Conservation (phyloP, 257 asterid species). For the Verbena officinalis region DNA sequence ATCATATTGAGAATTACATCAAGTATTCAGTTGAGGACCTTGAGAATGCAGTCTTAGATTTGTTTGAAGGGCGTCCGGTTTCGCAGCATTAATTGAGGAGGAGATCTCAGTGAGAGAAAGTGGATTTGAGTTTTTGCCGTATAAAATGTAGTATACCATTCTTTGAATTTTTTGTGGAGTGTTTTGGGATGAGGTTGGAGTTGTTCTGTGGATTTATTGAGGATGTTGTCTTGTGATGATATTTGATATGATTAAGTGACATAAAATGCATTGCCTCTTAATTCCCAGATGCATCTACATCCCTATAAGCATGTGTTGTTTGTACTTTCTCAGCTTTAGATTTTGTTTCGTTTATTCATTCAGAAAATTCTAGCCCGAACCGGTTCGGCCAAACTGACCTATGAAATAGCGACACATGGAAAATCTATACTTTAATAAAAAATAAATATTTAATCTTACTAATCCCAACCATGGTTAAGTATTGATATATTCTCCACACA, state of each 20-base stretch:
- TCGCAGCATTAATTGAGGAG: constrained; percentile 76
- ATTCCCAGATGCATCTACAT: constrained; percentile 63
- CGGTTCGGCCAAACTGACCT: too few relatives aligned
- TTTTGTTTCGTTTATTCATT: constrained; percentile 61
- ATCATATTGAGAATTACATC: too few relatives aligned
- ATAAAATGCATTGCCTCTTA: constrained; percentile 40
- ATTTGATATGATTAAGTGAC: constrained; percentile 32
- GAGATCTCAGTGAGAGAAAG: constrained; percentile 53
- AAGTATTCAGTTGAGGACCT: too few relatives aligned
- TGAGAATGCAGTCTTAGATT: constrained; percentile 76
- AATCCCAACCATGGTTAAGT: too few relatives aligned
- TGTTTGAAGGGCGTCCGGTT: constrained; percentile 76
- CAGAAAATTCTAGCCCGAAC: too few relatives aligned
- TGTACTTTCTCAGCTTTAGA: too few relatives aligned
- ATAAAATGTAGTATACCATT: constrained; percentile 47
- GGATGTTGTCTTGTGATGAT: constrained; percentile 26
- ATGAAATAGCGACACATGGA: too few relatives aligned
- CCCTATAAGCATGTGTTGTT: constrained; percentile 63
- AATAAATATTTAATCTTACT: too few relatives aligned
- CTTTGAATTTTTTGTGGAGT: constrained; percentile 24
- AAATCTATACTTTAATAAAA: constrained; percentile 21
- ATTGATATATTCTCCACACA: too few relatives aligned
- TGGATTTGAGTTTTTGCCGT: constrained; percentile 32
- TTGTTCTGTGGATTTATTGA: constrained; percentile 30
- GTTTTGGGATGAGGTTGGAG: constrained; percentile 43